phyloP scores from a whole-genome alignment of 2,329 filamentous ascomycete species.

The Fusarium sp. region DNA sequence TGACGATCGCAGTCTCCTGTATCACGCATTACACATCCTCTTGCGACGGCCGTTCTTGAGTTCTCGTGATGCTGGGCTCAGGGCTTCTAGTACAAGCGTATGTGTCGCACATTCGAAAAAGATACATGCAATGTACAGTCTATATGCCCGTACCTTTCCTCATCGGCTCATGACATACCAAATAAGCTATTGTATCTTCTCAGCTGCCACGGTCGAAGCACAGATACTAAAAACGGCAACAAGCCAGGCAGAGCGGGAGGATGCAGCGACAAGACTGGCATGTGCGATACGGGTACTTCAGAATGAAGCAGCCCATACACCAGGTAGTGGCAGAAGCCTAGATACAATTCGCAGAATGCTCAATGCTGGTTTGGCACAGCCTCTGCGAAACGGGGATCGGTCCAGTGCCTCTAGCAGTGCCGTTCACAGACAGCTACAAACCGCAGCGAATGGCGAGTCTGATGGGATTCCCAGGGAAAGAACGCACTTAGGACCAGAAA shows the following conservation, averaged over 20 bases:
- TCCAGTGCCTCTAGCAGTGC: not conserved
- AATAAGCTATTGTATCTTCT: slow-evolving; percentile 39
- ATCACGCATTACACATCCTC: not conserved
- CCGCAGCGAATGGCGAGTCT: not conserved
- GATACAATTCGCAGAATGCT: not conserved
- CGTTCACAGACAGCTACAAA: not conserved
- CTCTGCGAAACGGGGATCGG: not conserved
- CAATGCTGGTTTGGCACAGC: not conserved
- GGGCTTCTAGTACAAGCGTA: not conserved
- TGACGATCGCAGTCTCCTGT: not conserved
- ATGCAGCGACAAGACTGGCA: not conserved
- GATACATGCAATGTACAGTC: slow-evolving; percentile 10
- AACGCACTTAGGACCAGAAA: not conserved
- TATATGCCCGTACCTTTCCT: slow-evolving; percentile 31
- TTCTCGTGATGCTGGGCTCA: not conserved
- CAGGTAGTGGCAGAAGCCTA: not conserved
- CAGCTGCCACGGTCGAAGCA: slow-evolving; percentile 26
- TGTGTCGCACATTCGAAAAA: not conserved
- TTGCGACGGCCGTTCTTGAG: not conserved
- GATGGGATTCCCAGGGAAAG: not conserved
- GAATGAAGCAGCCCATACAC: not conserved
- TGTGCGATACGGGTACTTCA: not conserved
- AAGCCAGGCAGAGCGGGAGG: not conserved
- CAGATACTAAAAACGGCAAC: slow-evolving; percentile 9
- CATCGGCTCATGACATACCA: slow-evolving; percentile 38